phyloP scores from a whole-genome alignment of 805 yeast genomes.

The Maudiozyma turicensis region DNA sequence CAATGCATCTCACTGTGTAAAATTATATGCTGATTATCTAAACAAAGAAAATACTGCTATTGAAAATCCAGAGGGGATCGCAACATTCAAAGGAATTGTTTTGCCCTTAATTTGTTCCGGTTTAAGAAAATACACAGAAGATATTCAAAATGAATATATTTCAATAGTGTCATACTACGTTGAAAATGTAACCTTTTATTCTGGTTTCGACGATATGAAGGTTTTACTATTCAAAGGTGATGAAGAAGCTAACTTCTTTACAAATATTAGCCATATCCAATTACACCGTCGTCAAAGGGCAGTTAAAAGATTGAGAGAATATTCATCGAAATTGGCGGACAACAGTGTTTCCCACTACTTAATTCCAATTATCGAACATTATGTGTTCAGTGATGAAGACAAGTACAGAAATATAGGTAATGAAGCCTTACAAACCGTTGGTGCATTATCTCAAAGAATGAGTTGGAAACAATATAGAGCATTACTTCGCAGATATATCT shows the following conservation, averaged over 20 bases:
- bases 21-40: slow-evolving; percentile 53
- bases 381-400: slow-evolving; percentile 51
- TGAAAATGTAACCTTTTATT: slow-evolving; percentile 32
- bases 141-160: slow-evolving; percentile 63
- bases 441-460: slow-evolving; percentile 45
- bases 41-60: slow-evolving; percentile 24
- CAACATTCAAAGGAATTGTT: slow-evolving; percentile 41
- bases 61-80: slow-evolving; percentile 15
- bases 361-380: slow-evolving; percentile 78
- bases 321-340: slow-evolving; percentile 39
- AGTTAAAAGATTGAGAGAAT: slow-evolving; percentile 48
- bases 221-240: slow-evolving; percentile 54
- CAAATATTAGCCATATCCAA: slow-evolving; percentile 74
- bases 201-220: slow-evolving; percentile 57
- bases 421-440: slow-evolving; percentile 57
- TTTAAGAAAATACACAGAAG: slow-evolving; percentile 48
- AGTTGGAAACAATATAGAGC: slow-evolving; percentile 79
- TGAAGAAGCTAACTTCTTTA: slow-evolving; percentile 75
- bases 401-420: slow-evolving; percentile 51
- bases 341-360: slow-evolving; percentile 66
- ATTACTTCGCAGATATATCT: slow-evolving; percentile 56
- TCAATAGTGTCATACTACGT: slow-evolving; percentile 57
- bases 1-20: slow-evolving; percentile 57
- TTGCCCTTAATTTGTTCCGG: slow-evolving; percentile 63
- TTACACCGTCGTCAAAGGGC: slow-evolving; percentile 80